These are phyloP conservation scores for Kwoniella shandongensis DNA, from an alignment of 768 basidiomycete species.

Conservation along the genomic window DNA sequence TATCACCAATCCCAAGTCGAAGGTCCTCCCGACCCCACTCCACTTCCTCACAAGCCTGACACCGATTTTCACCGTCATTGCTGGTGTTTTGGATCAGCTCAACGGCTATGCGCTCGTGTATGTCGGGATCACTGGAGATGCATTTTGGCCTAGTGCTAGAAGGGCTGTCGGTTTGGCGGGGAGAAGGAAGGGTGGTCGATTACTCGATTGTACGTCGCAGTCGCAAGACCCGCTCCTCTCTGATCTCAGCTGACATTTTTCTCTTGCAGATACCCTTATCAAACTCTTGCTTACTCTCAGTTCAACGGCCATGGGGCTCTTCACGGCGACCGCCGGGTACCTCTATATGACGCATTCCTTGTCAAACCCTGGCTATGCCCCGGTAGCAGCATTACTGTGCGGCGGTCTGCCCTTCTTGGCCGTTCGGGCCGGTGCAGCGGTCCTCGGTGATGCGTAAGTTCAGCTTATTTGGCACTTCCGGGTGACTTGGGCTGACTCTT, in stretches of 20 bases:
- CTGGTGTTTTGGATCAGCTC: conserved; percentile 58
- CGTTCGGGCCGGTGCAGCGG: conserved; percentile 75
- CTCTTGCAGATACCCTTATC: conserved; percentile 64
- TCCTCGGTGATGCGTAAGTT: conserved; percentile 72
- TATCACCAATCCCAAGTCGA: conserved; percentile 41
- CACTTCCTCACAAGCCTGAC: conserved; percentile 45
- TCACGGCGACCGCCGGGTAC: conserved; percentile 78
- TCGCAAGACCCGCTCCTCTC: too few species aligned
- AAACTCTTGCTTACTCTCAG: conserved; percentile 64
- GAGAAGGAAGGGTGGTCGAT: conserved; percentile 42
- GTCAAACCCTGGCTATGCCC: conserved; percentile 67
- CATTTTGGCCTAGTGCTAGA: conserved; percentile 64
- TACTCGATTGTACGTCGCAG: conserved; percentile 54
- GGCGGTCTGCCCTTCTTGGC: conserved; percentile 78
- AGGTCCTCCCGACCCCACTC: conserved; percentile 46
- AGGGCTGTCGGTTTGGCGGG: conserved; percentile 60
- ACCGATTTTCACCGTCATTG: conserved; percentile 51
- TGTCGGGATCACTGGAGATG: conserved; percentile 71
- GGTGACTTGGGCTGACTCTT: background rate
- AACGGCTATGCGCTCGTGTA: conserved; percentile 71
- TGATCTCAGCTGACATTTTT: background rate
- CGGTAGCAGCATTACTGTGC: conserved; percentile 72
- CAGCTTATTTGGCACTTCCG: background rate
- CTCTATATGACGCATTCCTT: conserved; percentile 84
- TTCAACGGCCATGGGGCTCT: conserved; percentile 75